Evolutionary conservation across 257 asterid species (phyloP).

Genomic region (Solanum rostratum): DNA sequence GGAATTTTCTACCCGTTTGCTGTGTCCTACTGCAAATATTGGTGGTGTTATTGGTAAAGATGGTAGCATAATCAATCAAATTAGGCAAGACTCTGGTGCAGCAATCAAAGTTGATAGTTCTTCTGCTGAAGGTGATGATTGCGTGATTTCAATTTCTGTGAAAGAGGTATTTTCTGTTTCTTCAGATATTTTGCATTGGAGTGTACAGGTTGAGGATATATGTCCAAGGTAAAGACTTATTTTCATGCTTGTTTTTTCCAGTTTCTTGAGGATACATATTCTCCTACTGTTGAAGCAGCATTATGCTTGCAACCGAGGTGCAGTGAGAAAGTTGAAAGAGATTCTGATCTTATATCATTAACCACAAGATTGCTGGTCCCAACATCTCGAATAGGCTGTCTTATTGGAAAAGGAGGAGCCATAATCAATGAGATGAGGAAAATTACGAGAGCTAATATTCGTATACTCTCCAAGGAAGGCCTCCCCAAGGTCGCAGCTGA

Average conservation of each 20-base stretch:
- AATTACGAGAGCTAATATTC: slow-evolving; percentile 81
- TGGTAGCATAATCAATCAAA: slow-evolving; percentile 75
- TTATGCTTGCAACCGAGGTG: slow-evolving; percentile 89
- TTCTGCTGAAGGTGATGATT: slow-evolving; percentile 71
- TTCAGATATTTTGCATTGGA: neutral
- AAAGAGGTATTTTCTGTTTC: slow-evolving; percentile 48
- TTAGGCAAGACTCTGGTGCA: slow-evolving; percentile 91
- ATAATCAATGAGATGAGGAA: slow-evolving; percentile 90
- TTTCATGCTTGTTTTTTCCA: slow-evolving; percentile 8
- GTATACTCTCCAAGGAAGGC: slow-evolving; percentile 74
- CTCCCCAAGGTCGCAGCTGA: slow-evolving; percentile 89
- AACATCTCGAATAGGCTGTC: slow-evolving; percentile 77
- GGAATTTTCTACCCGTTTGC: slow-evolving; percentile 71
- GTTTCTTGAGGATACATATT: slow-evolving; percentile 70
- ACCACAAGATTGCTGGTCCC: slow-evolving; percentile 85
- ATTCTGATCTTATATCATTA: slow-evolving; percentile 76
- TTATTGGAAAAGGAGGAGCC: slow-evolving; percentile 95
- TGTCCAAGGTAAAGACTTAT: neutral
- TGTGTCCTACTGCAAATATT: slow-evolving; percentile 70
- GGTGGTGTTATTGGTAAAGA: slow-evolving; percentile 97
- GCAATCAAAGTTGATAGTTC: slow-evolving; percentile 78
- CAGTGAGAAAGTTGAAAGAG: slow-evolving; percentile 89
- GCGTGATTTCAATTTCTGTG: slow-evolving; percentile 60
- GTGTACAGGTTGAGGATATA: neutral
- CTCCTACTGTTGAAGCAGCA: slow-evolving; percentile 88